Evolutionary conservation across 2,329 filamentous ascomycete species (phyloP).

Genomic region (Ceratocystis lukuohia): DNA sequence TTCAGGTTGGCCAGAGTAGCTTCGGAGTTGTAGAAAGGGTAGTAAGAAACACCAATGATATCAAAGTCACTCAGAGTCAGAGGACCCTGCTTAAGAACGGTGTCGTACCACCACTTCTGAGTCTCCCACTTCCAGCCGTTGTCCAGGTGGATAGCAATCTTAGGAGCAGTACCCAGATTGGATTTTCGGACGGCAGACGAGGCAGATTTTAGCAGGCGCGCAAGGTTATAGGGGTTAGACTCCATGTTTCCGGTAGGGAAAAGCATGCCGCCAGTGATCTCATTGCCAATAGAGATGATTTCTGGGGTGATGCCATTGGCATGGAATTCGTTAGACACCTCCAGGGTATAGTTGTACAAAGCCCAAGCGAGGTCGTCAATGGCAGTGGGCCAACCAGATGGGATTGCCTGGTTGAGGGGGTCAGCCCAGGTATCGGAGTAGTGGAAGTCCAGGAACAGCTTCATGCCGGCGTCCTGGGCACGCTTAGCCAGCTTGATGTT

Average conservation of each 20-base stretch:
- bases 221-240: slow-evolving; percentile 44
- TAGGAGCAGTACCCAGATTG: slow-evolving; percentile 40
- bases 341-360: slow-evolving; percentile 56
- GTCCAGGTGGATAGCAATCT: slow-evolving; percentile 63
- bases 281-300: slow-evolving; percentile 60
- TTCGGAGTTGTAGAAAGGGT: slow-evolving; percentile 52
- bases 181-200: slow-evolving; percentile 52
- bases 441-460: slow-evolving; percentile 50
- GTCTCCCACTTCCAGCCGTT: slow-evolving; percentile 60
- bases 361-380: slow-evolving; percentile 46
- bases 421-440: slow-evolving; percentile 61
- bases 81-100: slow-evolving; percentile 38
- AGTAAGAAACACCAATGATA: slow-evolving; percentile 59
- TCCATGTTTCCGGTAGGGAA: slow-evolving; percentile 48
- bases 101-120: slow-evolving; percentile 53
- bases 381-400: slow-evolving; percentile 48
- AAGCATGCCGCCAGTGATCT: slow-evolving; percentile 54
- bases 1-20: slow-evolving; percentile 47
- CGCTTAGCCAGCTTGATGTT: slow-evolving; percentile 54
- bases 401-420: slow-evolving; percentile 47
- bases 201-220: slow-evolving; percentile 49
- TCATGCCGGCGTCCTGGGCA: slow-evolving; percentile 48
- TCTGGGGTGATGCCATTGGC: slow-evolving; percentile 39
- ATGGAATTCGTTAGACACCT: slow-evolving; percentile 48
- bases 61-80: slow-evolving; percentile 47